These are phyloP conservation scores for Fusarium odoratissimum DNA, from an alignment of 2,329 filamentous ascomycete genomes.

Conservation along the genomic window DNA sequence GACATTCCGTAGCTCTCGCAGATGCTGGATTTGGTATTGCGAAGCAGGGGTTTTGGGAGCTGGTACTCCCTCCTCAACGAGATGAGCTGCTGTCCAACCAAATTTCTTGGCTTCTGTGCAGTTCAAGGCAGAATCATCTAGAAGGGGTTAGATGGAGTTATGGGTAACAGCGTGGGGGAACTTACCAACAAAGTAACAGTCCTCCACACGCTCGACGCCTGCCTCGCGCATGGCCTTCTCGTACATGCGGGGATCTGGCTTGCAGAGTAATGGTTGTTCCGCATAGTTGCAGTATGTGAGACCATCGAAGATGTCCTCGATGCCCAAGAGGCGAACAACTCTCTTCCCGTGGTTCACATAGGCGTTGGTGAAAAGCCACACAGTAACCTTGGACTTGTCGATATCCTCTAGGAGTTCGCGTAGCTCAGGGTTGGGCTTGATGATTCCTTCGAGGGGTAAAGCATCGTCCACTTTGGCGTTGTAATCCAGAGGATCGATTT, in stretches of 20 bases:
- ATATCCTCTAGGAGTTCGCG: constrained; percentile 83
- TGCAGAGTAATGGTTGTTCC: constrained; percentile 80
- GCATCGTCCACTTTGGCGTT: constrained; percentile 96
- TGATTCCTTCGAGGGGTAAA: constrained; percentile 84
- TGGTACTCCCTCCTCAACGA: constrained; percentile 80
- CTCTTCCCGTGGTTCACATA: constrained; percentile 88
- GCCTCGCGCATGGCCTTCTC: constrained; percentile 90
- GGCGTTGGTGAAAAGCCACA: constrained; percentile 97
- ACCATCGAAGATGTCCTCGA: constrained; percentile 93
- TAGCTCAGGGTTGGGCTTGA: constrained; percentile 81
- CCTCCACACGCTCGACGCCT: constrained; percentile 71
- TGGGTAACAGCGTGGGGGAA: constrained; percentile 20
- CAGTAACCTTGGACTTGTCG: constrained; percentile 82
- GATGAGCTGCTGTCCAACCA: constrained; percentile 88
- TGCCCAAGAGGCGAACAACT: constrained; percentile 81
- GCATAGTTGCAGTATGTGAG: constrained; percentile 95
- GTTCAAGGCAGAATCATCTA: constrained; percentile 89
- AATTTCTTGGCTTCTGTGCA: constrained; percentile 79
- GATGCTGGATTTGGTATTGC: constrained; percentile 77
- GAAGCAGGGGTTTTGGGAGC: constrained; percentile 73
- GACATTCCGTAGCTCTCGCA: constrained; percentile 78
- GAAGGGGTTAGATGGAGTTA: neutral
- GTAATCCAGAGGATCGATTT: constrained; percentile 95
- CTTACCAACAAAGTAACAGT: constrained; percentile 95
- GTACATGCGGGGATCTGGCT: constrained; percentile 86